phyloP scores from a whole-genome alignment of 2,329 filamentous ascomycete species.

The Pestalotiopsis sp. region DNA sequence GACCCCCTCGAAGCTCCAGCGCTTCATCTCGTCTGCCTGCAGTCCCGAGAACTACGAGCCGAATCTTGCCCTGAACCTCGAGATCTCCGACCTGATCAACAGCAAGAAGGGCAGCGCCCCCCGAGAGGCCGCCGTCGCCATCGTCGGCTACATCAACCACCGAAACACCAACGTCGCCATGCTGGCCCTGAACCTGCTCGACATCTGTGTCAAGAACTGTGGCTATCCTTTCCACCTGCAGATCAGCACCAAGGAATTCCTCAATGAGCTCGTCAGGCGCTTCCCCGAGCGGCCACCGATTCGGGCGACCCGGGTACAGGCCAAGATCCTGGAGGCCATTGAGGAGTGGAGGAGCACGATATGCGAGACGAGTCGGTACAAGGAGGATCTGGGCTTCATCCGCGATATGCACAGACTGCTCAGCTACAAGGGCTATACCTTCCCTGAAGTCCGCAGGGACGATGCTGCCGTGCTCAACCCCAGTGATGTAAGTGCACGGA shows the following conservation, averaged over 20 bases:
- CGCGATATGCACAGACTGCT: conserved; percentile 95
- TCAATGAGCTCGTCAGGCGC: conserved; percentile 94
- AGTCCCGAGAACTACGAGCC: conserved; percentile 98
- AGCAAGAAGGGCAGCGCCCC: conserved; percentile 95
- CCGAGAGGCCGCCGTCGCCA: conserved; percentile 89
- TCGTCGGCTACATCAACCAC: conserved; percentile 94
- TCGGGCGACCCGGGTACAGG: conserved; percentile 83
- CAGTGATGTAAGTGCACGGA: conserved; percentile 75
- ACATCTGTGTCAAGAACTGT: conserved; percentile 99
- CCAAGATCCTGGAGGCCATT: conserved; percentile 91
- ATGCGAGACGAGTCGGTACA: conserved; percentile 96
- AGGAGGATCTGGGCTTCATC: conserved; percentile 95
- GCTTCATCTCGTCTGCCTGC: conserved; percentile 95
- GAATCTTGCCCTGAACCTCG: conserved; percentile 92
- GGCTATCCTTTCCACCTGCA: conserved; percentile 98
- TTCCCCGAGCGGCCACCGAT: conserved; percentile 93
- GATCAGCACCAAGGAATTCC: conserved; percentile 97
- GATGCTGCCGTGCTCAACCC: conserved; percentile 97
- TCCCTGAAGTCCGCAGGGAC: conserved; percentile 88
- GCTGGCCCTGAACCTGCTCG: conserved; percentile 86
- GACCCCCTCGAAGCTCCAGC: conserved; percentile 83
- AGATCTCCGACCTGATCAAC: conserved; percentile 96
- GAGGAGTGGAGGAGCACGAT: conserved; percentile 99
- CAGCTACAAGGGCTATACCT: conserved; percentile 96
- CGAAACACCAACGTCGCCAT: conserved; percentile 95